phyloP scores from a whole-genome alignment of 495 filamentous ascomycete genomes.

The Elasticomyces elasticus region DNA sequence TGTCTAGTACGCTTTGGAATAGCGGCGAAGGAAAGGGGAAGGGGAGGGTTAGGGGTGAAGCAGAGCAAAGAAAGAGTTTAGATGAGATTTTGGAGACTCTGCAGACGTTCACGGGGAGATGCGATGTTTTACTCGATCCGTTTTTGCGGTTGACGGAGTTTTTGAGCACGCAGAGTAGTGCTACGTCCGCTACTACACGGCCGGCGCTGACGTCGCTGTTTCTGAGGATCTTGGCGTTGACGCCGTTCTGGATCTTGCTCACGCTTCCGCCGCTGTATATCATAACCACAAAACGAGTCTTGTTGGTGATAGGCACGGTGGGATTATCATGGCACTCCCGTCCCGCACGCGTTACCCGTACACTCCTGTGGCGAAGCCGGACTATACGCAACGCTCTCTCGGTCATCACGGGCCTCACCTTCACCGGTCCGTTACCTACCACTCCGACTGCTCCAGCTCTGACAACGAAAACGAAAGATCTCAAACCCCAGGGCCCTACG shows the following conservation, averaged over 20 bases:
- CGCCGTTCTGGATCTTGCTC: constrained; percentile 74
- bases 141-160: constrained; percentile 83
- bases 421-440: constrained; percentile 32
- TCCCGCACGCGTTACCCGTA: constrained; percentile 72
- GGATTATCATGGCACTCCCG: constrained; percentile 84
- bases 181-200: constrained; percentile 81
- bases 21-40: constrained; percentile 46
- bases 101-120: constrained; percentile 74
- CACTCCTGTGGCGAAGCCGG: constrained; percentile 82
- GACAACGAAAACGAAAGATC: constrained; percentile 1
- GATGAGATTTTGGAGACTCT: constrained; percentile 95
- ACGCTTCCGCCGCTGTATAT: constrained; percentile 74
- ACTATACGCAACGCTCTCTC: constrained; percentile 55
- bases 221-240: constrained; percentile 76
- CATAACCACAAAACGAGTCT: constrained; percentile 75
- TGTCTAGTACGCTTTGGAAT: constrained; percentile 78
- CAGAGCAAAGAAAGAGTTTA: constrained; percentile 69
- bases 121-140: constrained; percentile 85
- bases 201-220: constrained; percentile 88
- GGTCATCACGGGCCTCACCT: constrained; percentile 68
- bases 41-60: constrained; percentile 40
- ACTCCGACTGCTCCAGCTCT: constrained; percentile 21
- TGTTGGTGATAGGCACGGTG: constrained; percentile 69
- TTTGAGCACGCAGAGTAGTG: constrained; percentile 79
- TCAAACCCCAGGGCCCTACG: background rate